These are phyloP conservation scores for Elaeagnus macrophylla DNA, from an alignment of 306 rosid genomes.

Conservation along the genomic window DNA sequence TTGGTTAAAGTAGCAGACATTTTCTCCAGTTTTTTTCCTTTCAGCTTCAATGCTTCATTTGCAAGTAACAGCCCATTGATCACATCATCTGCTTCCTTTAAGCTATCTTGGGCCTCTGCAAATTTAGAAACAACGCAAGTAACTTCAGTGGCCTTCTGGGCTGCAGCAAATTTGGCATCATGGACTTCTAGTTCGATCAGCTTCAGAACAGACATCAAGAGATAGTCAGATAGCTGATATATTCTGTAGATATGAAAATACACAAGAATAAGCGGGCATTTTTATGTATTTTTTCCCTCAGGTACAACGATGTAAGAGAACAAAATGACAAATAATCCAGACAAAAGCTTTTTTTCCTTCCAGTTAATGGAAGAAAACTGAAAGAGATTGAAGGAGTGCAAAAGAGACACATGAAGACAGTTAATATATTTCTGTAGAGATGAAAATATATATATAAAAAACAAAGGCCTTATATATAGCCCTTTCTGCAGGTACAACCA, in stretches of 20 bases:
- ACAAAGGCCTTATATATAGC: no score
- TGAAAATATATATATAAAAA: no score
- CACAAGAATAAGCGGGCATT: no score
- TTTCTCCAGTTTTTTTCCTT: slow-evolving; percentile 38
- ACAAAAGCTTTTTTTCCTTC: no score
- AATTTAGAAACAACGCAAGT: slow-evolving; percentile 69
- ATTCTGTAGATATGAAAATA: slow-evolving; percentile 2
- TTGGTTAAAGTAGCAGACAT: slow-evolving; percentile 28
- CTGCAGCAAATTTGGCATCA: slow-evolving; percentile 54
- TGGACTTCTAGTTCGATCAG: slow-evolving; percentile 63
- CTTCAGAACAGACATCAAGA: slow-evolving; percentile 35
- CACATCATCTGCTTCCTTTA: slow-evolving; percentile 70
- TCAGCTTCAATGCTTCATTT: slow-evolving; percentile 69
- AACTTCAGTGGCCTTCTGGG: slow-evolving; percentile 63
- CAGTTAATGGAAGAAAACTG: no score
- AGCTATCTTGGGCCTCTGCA: slow-evolving; percentile 72
- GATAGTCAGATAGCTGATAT: neutral
- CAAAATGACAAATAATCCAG: no score
- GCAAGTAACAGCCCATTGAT: slow-evolving; percentile 62
- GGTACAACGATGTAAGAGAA: no score
- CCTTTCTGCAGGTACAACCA: no score
- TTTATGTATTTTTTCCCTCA: neutral
- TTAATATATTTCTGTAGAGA: no score
- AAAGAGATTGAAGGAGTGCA: no score
- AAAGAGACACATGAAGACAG: no score